Percentiles rank a stretch among this genome's conserved stretches.
Evolutionary conservation across 768 basidiomycete species (phyloP).

Genomic region (Amanita phalloides): DNA sequence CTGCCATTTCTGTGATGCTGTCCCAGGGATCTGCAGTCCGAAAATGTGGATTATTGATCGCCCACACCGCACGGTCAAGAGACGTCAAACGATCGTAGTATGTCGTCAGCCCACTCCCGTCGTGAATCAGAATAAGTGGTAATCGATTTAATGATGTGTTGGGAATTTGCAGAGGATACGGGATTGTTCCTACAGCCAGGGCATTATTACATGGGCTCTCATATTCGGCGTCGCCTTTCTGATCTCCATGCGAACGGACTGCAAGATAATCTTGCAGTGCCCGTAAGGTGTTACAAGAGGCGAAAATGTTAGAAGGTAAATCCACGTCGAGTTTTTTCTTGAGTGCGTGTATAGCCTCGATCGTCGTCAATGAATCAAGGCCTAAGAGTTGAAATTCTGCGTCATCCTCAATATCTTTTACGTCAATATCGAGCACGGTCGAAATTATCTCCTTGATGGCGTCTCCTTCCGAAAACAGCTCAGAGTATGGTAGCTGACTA

Average conservation of each 20-base stretch:
- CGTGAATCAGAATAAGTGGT: conserved; percentile 61
- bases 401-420: conserved; percentile 2
- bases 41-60: conserved; percentile 47
- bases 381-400: conserved; percentile 5
- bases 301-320: background rate
- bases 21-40: conserved; percentile 33
- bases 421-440: conserved; percentile 4
- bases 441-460: conserved; percentile 2
- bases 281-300: background rate
- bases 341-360: conserved; percentile 4
- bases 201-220: background rate
- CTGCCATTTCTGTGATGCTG: conserved; percentile 40
- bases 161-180: conserved; percentile 26
- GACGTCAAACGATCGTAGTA: conserved; percentile 37
- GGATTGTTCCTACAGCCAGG: conserved; percentile 14
- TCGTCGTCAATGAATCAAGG: conserved; percentile 6
- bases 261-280: background rate
- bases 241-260: background rate
- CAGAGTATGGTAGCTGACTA: background rate
- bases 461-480: background rate
- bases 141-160: conserved; percentile 10
- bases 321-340: background rate
- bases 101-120: conserved; percentile 54
- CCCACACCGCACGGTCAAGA: conserved; percentile 48
- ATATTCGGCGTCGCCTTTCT: background rate